Base-by-base conservation (phyloP, 2,329 filamentous ascomycete species). In the Colletotrichum tropicale region DNA sequence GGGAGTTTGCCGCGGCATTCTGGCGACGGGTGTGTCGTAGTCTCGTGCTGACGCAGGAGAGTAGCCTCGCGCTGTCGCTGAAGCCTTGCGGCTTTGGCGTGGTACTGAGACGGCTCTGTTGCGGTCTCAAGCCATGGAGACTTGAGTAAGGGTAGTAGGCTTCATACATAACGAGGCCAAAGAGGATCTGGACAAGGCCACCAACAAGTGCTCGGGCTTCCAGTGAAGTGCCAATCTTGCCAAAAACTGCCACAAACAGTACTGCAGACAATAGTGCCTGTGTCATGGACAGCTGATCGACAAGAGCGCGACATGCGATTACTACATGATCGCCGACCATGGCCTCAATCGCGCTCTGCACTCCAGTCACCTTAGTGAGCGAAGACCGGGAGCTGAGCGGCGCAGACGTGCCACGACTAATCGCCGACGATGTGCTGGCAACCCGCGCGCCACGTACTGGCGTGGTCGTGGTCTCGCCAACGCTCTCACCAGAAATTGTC, bases 71-170 rank as follows among this genome's bases (percentile, higher is more conserved):
- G 70, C 70, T 48, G 34, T 68, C 34, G 70, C 73, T 61, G 32
- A 73, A 73, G 64, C 70, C 64, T n/a, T 64, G 70, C 48, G 64
- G 64, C 73, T 75, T 65, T 24, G 58, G 34, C 70, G 56, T 73
- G 64, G 70, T 64, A 64, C 64, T 68, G 70, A 75, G 70, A 73
- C 48, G 70, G 65, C 73, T 75, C 73, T 75, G 73, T 75, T 75
- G 70, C 56, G 70, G 73, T 73, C 70, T 68, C 73, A 24, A 69
- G 73, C 66, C 73, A 64, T 65, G n/a, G 24, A 68, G 64, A 67
- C 73, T 65, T 10, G 70, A 69, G 70, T 16, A 34, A 18, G 18
- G 64, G 48, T 62, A 36, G 36, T 65, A 52, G 56, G 65, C 70
- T 12, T 65, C 30, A 21, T 60, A 73, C 12, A 73, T 52, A 21